Evolutionary conservation across 257 asterid species (phyloP).

Genomic region (Eustoma russellianum): DNA sequence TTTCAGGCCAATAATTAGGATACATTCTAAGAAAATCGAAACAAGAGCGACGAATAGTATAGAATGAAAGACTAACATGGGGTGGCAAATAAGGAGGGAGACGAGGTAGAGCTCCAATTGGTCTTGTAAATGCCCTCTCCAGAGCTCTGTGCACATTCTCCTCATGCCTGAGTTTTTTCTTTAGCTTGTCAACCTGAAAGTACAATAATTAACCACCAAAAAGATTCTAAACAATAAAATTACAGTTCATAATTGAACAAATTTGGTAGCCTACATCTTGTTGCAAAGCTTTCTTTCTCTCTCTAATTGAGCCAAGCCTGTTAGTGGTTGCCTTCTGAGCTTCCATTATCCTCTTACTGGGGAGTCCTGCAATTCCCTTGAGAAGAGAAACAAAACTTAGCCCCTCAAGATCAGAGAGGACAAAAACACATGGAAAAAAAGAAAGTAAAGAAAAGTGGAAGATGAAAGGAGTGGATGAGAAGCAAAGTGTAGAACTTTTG

Average conservation of each 20-base stretch:
- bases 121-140: slow-evolving; percentile 86
- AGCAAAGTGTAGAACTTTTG: slow-evolving; percentile 16
- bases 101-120: slow-evolving; percentile 89
- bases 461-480: slow-evolving; percentile 22
- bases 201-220: slow-evolving; percentile 1
- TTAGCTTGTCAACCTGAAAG: slow-evolving; percentile 74
- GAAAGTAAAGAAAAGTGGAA: slow-evolving; percentile 10
- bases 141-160: slow-evolving; percentile 92
- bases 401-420: slow-evolving; percentile 27
- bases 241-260: not conserved
- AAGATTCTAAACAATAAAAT: not conserved
- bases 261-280: slow-evolving; percentile 47
- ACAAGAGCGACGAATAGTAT: not conserved
- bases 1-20: no score
- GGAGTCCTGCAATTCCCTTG: slow-evolving; percentile 44
- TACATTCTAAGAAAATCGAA: not conserved
- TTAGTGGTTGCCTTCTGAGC: slow-evolving; percentile 37
- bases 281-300: slow-evolving; percentile 66
- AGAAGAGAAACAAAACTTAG: slow-evolving; percentile 26
- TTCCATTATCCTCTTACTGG: slow-evolving; percentile 32
- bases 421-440: slow-evolving; percentile 10
- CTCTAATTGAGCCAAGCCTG: slow-evolving; percentile 40
- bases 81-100: slow-evolving; percentile 90
- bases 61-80: slow-evolving; percentile 38
- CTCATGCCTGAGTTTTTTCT: slow-evolving; percentile 80